Conservation (phyloP, 208 protist species). For the Leptomonas pyrrhocoris region DNA sequence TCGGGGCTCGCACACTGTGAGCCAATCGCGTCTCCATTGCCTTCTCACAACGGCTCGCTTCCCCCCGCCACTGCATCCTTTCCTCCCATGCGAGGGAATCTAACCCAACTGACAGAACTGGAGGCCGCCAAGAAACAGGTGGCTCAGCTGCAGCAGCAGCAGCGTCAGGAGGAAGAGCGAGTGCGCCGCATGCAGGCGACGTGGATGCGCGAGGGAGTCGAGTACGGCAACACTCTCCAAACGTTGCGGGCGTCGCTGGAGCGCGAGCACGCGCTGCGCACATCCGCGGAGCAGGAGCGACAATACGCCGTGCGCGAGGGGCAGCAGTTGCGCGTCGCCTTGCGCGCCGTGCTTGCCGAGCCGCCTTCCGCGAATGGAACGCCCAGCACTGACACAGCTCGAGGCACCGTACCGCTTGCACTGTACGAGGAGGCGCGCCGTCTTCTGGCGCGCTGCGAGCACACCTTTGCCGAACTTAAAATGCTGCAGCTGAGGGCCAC, state of each 20-base stretch:
- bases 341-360: conserved; percentile 14
- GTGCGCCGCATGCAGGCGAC: conserved; percentile 10
- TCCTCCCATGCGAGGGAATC: background rate
- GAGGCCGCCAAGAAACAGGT: background rate
- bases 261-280: conserved; percentile 31
- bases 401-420: conserved; percentile 4
- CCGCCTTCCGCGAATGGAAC: background rate
- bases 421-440: conserved; percentile 28
- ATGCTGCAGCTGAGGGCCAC: conserved; percentile 29
- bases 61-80: background rate
- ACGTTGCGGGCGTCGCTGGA: conserved; percentile 25
- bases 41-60: background rate
- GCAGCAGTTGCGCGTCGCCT: conserved; percentile 25
- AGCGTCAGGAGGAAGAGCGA: background rate
- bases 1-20: background rate
- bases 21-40: background rate
- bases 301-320: conserved; percentile 6
- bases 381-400: background rate
- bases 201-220: conserved; percentile 23
- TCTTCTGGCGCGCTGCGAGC: conserved; percentile 16
- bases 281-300: conserved; percentile 24
- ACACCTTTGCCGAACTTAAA: conserved; percentile 28
- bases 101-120: background rate
- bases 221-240: conserved; percentile 18
- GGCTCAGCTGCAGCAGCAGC: background rate